These are phyloP conservation scores for Brachypodium distachyon DNA, from an alignment of 202 grass and related monocot species.

Conservation along the genomic window DNA sequence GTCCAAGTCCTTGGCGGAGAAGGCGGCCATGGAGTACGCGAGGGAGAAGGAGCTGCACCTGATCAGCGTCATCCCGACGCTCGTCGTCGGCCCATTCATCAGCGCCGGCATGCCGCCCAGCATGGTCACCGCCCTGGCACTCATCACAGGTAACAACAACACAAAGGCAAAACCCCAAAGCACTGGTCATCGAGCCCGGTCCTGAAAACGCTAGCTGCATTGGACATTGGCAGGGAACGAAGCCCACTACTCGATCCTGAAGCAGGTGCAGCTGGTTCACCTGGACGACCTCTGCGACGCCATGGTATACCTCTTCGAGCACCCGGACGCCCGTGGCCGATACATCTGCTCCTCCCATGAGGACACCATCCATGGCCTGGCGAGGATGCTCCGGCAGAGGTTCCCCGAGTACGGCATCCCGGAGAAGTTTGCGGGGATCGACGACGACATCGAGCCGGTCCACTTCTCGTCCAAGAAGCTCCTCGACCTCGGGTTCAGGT, in stretches of 20 bases:
- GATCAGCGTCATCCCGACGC: constrained; percentile 73
- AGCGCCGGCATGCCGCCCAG: constrained; percentile 77
- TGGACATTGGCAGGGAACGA: constrained; percentile 35
- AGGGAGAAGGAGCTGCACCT: constrained; percentile 54
- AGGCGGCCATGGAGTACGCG: constrained; percentile 73
- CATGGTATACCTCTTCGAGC: constrained; percentile 73
- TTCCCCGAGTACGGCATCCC: constrained; percentile 67
- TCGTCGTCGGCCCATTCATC: constrained; percentile 81
- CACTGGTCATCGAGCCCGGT: neutral
- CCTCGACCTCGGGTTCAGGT: constrained; percentile 50
- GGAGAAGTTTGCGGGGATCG: constrained; percentile 28
- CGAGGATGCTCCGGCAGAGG: constrained; percentile 43
- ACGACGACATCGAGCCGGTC: constrained; percentile 17
- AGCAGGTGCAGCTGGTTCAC: constrained; percentile 67
- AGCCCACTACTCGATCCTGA: constrained; percentile 74
- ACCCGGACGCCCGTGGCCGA: constrained; percentile 44
- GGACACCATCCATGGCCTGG: constrained; percentile 60
- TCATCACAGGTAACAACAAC: constrained; percentile 43
- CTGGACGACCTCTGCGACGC: constrained; percentile 87
- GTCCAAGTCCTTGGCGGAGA: constrained; percentile 73
- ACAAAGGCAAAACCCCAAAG: neutral
- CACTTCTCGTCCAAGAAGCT: constrained; percentile 83
- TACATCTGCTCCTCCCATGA: constrained; percentile 87
- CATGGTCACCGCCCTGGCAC: constrained; percentile 62
- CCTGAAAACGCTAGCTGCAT: too few species aligned